Conservation (phyloP, 78 protist genomes). For the Dictyostelium capitatum region DNA sequence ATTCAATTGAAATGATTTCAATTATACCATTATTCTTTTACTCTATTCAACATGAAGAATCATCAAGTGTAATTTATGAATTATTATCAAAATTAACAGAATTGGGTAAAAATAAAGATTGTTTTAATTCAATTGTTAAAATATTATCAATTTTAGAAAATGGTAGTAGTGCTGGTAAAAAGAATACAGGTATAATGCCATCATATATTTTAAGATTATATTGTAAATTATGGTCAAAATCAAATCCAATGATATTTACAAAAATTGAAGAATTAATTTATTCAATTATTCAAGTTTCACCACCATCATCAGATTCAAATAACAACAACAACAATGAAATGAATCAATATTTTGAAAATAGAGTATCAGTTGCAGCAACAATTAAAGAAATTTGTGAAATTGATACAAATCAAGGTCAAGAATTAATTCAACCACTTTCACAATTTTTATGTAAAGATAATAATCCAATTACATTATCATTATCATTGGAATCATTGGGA, state of each 20-base stretch:
- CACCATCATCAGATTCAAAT: background rate
- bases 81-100: background rate
- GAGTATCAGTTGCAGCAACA: slow-evolving; percentile 39
- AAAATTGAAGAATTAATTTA: slow-evolving; percentile 41
- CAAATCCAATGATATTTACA: slow-evolving; percentile 2
- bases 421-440: slow-evolving; percentile 60
- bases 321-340: background rate
- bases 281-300: background rate
- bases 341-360: slow-evolving; percentile 12
- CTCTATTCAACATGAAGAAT: slow-evolving; percentile 1
- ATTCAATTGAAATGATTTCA: slow-evolving; percentile 9
- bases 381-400: slow-evolving; percentile 39
- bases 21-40: slow-evolving; percentile 28
- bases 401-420: slow-evolving; percentile 66
- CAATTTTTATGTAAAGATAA: slow-evolving; percentile 42
- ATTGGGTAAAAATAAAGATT: background rate
- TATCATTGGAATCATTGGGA: slow-evolving; percentile 44
- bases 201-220: slow-evolving; percentile 15
- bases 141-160: background rate
- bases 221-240: slow-evolving; percentile 14
- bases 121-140: slow-evolving; percentile 1
- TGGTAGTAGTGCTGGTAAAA: background rate
- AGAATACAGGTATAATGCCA: background rate
- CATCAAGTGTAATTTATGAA: background rate
- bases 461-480: slow-evolving; percentile 36